Evolutionary conservation across 2,329 filamentous ascomycete species (phyloP), one percentile per base, ranked within the genome.

Genomic region (Claviceps quebecensis): DNA sequence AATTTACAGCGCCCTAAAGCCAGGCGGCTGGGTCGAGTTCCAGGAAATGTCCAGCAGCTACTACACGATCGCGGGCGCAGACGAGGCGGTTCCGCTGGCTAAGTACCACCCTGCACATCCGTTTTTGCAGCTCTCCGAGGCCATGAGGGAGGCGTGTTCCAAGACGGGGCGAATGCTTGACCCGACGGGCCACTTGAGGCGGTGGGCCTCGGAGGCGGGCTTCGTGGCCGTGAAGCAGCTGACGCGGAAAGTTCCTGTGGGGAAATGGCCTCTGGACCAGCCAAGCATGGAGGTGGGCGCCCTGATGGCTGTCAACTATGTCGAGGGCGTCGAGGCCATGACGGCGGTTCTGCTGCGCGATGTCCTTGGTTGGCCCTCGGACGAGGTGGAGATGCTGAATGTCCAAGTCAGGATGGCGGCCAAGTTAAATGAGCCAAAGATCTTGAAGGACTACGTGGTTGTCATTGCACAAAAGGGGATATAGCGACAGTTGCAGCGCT

Each of bases 21-120:
- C 73, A 0, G 72, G 73, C 34, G 72, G 70, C 19, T 74, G 70
- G 67, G 60, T 75, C 19, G 72, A 75, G 55, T 64, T 72, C 29
- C 67, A 71, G 7, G 72, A 74, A 47, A 60, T 69, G 19, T 64
- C 66, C 48, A 65, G 63, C 19, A 60, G 58, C 14, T 58, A 67
- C 2, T 16, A n/a, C 9, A 29, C 29, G 4, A 29, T 29, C 50
- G 70, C 65, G 29, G 69, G 72, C 53, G 14, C 40, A 43, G 68
- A 72, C 46, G 65, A 59, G 36, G 61, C 22, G 2, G 40, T 14
- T 9, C 45, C 66, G 1, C 65, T 73, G 53, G 54, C 59, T 0
- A 16, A 26, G 11, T 6, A 40, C 19, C 40, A 51, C 29, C 58
- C 62, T 0, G 59, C 69, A 23, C 62, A 71, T 48, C 58, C 69